Conservation (phyloP, 164 flowering plant species). For the Cinnamomum chago region DNA sequence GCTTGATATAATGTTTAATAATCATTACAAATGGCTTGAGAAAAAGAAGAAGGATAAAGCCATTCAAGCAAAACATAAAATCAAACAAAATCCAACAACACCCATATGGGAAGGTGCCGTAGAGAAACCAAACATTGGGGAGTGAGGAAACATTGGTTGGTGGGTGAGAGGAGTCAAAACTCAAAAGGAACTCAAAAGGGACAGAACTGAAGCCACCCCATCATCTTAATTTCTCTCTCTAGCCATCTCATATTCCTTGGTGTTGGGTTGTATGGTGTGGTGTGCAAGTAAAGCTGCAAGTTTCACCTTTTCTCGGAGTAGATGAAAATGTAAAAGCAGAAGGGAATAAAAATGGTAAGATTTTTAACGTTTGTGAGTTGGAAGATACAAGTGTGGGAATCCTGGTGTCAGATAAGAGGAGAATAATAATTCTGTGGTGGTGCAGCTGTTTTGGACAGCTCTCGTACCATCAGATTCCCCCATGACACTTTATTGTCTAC, state of each 20-base stretch:
- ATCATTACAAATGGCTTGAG: too few species aligned
- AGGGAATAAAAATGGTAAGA: conserved; percentile 1
- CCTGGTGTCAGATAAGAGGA: conserved; percentile 9
- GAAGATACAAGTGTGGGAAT: conserved; percentile 18
- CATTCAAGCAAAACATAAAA: too few species aligned
- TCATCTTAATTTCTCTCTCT: not conserved
- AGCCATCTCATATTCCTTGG: not conserved
- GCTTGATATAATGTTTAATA: too few species aligned
- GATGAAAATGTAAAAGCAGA: not conserved
- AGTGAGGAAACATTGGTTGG: not conserved
- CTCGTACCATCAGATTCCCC: conserved; percentile 14
- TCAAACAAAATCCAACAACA: not conserved
- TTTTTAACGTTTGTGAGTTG: conserved; percentile 12
- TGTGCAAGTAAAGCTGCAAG: not conserved
- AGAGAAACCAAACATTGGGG: not conserved
- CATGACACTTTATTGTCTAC: too few species aligned
- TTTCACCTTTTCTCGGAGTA: not conserved
- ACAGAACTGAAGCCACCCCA: not conserved
- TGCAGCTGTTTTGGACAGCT: conserved; percentile 7
- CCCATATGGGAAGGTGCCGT: not conserved
- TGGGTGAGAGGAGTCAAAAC: not conserved
- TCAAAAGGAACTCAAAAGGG: not conserved
- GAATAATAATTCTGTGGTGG: conserved; percentile 5
- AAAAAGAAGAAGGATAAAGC: too few species aligned
- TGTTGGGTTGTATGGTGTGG: too few species aligned